A percentile compares a stretch with the other conserved stretches of the same genome.
Conservation (phyloP, 495 filamentous ascomycete genomes). For the Xylaria castorea region DNA sequence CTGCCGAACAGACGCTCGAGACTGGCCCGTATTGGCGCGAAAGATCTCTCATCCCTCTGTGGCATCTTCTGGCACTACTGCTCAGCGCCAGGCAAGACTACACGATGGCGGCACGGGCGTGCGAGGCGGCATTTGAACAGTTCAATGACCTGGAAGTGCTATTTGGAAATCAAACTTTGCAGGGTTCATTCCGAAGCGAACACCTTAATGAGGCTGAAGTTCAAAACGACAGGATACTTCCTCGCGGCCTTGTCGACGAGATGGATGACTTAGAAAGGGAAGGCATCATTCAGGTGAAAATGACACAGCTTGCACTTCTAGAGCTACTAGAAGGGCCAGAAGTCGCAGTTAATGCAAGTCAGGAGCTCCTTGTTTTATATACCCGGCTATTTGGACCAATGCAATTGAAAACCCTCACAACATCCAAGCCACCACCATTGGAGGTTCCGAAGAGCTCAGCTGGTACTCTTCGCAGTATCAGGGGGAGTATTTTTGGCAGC, state of each 20-base stretch:
- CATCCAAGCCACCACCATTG: slow-evolving; percentile 37
- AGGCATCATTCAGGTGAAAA: slow-evolving; percentile 84
- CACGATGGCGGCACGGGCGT: slow-evolving; percentile 75
- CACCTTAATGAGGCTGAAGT: slow-evolving; percentile 58
- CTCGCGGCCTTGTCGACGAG: slow-evolving; percentile 67
- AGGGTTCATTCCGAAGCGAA: slow-evolving; percentile 58
- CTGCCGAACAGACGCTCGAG: slow-evolving; percentile 43
- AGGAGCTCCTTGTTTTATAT: slow-evolving; percentile 84
- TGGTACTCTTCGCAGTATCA: slow-evolving; percentile 73
- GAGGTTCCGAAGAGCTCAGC: slow-evolving; percentile 72
- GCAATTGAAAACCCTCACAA: slow-evolving; percentile 44
- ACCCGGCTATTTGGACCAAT: slow-evolving; percentile 72
- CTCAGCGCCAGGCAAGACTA: slow-evolving; percentile 89
- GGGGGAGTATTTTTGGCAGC: slow-evolving; percentile 76
- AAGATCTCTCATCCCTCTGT: slow-evolving; percentile 69
- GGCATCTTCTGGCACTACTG: slow-evolving; percentile 87
- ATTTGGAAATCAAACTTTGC: slow-evolving; percentile 55
- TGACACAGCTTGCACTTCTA: slow-evolving; percentile 86
- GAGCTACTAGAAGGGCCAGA: slow-evolving; percentile 83
- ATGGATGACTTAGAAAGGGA: slow-evolving; percentile 82
- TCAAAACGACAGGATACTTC: slow-evolving; percentile 43
- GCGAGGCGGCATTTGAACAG: slow-evolving; percentile 88
- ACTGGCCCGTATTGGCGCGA: slow-evolving; percentile 55
- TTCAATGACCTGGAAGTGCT: slow-evolving; percentile 68
- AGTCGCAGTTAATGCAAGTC: slow-evolving; percentile 80